These are phyloP conservation scores for Lipomyces chichibuensis DNA, from an alignment of 805 yeast genomes.

Conservation along the genomic window DNA sequence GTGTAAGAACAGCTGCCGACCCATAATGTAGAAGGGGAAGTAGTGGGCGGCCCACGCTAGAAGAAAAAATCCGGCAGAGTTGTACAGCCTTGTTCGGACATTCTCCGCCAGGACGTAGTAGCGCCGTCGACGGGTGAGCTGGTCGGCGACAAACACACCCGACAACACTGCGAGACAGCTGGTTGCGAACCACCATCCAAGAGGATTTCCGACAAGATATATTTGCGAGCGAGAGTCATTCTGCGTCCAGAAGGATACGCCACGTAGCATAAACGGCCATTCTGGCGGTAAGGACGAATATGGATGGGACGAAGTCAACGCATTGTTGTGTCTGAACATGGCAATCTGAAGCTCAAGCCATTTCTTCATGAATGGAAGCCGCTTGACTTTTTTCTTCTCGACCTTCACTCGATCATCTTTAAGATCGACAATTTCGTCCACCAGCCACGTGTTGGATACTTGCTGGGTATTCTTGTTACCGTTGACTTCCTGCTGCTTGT, in stretches of 20 bases:
- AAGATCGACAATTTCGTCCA: constrained; percentile 70
- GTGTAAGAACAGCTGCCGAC: constrained; percentile 88
- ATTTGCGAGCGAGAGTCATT: constrained; percentile 68
- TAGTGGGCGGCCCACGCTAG: constrained; percentile 87
- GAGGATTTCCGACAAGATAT: constrained; percentile 83
- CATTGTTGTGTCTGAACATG: constrained; percentile 93
- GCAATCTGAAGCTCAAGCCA: constrained; percentile 85
- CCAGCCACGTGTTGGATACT: constrained; percentile 68
- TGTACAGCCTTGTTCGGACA: constrained; percentile 73
- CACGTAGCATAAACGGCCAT: constrained; percentile 89
- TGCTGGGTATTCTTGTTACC: constrained; percentile 85
- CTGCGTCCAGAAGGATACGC: constrained; percentile 96
- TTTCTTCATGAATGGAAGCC: constrained; percentile 74
- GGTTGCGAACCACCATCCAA: constrained; percentile 89
- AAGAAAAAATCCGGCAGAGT: constrained; percentile 80
- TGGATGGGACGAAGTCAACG: constrained; percentile 85
- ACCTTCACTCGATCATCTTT: constrained; percentile 59
- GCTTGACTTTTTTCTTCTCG: constrained; percentile 67
- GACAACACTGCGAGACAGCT: constrained; percentile 62
- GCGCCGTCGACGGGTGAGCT: constrained; percentile 75
- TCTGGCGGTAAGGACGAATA: constrained; percentile 88
- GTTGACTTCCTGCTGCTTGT: constrained; percentile 86
- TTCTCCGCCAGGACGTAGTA: constrained; percentile 57
- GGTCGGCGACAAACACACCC: constrained; percentile 72
- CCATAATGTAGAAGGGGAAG: constrained; percentile 87